phyloP scores from a whole-genome alignment of 768 basidiomycete genomes.

The Sporobolomyces roseus region DNA sequence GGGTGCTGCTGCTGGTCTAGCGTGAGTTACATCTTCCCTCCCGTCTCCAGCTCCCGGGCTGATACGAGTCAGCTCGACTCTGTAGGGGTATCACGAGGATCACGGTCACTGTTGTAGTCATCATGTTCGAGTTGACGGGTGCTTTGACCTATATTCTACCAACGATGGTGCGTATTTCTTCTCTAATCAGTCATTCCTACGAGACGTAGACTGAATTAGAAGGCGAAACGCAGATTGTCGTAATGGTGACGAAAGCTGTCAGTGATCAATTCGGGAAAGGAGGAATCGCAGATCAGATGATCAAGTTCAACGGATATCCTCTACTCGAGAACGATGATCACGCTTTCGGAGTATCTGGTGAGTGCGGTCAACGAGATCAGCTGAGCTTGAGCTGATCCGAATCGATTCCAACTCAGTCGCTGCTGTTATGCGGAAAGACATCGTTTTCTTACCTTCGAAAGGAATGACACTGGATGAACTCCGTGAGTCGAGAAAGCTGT shows the following conservation, averaged over 20 bases:
- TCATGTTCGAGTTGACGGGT: conserved; percentile 98
- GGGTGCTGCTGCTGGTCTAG: conserved; percentile 91
- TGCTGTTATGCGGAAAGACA: conserved; percentile 79
- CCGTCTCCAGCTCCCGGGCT: background rate
- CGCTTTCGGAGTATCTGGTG: conserved; percentile 84
- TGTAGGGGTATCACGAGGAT: conserved; percentile 89
- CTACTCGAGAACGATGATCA: conserved; percentile 95
- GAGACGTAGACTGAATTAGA: too few species aligned
- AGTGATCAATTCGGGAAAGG: conserved; percentile 88
- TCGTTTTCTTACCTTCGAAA: conserved; percentile 66
- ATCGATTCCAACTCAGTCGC: conserved; percentile 53
- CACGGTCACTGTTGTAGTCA: conserved; percentile 95
- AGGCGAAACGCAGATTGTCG: conserved; percentile 68
- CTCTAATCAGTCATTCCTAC: background rate
- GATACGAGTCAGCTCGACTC: background rate
- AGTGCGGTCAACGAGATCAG: too few species aligned
- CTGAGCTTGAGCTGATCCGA: too few species aligned
- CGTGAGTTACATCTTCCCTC: conserved; percentile 53
- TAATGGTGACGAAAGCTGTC: conserved; percentile 93
- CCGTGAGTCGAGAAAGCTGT: conserved; percentile 65
- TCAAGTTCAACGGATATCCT: conserved; percentile 93
- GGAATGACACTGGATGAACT: conserved; percentile 75
- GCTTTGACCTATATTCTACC: conserved; percentile 95
- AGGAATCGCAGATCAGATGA: conserved; percentile 96
- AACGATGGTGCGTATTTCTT: conserved; percentile 69